phyloP scores from a whole-genome alignment of 495 filamentous ascomycete genomes.

The Aeminium ludgeri region DNA sequence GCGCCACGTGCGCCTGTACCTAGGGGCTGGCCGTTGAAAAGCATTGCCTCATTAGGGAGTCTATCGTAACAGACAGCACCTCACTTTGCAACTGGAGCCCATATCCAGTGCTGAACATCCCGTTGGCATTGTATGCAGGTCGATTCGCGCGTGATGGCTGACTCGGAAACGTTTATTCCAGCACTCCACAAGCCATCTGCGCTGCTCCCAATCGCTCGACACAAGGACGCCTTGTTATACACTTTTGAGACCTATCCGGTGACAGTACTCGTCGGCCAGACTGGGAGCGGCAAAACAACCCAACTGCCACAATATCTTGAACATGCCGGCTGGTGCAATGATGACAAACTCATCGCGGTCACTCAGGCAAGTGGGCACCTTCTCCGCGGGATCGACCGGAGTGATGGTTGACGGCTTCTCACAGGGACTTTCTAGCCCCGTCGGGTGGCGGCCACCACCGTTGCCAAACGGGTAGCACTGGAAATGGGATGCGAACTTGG shows the following conservation, averaged over 20 bases:
- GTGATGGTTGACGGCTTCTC: slow-evolving; percentile 6
- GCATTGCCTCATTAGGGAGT: too few relatives aligned
- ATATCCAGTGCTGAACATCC: too few relatives aligned
- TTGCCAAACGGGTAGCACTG: slow-evolving; percentile 79
- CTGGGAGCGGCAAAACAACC: slow-evolving; percentile 32
- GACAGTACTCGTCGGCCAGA: slow-evolving; percentile 27
- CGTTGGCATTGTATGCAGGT: too few relatives aligned
- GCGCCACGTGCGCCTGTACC: too few relatives aligned
- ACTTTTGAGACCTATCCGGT: slow-evolving; percentile 28
- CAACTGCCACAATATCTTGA: slow-evolving; percentile 31
- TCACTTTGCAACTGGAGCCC: too few relatives aligned
- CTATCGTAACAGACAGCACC: too few relatives aligned
- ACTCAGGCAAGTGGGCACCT: slow-evolving; percentile 52
- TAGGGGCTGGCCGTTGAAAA: too few relatives aligned
- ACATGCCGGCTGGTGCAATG: slow-evolving; percentile 63
- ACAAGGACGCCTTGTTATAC: slow-evolving; percentile 26
- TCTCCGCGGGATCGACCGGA: background rate
- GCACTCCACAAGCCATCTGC: slow-evolving; percentile 26
- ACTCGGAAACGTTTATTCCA: slow-evolving; percentile 12
- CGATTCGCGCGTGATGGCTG: too few relatives aligned
- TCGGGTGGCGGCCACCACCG: slow-evolving; percentile 81
- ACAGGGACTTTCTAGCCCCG: slow-evolving; percentile 45
- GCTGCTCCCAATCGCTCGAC: slow-evolving; percentile 29
- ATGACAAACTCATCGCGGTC: slow-evolving; percentile 68
- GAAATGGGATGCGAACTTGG: slow-evolving; percentile 84